Percentiles rank a stretch among this genome's conserved stretches.
These are phyloP conservation scores for Fusarium avenaceum DNA, from an alignment of 2,329 filamentous ascomycete species.

Conservation along the genomic window DNA sequence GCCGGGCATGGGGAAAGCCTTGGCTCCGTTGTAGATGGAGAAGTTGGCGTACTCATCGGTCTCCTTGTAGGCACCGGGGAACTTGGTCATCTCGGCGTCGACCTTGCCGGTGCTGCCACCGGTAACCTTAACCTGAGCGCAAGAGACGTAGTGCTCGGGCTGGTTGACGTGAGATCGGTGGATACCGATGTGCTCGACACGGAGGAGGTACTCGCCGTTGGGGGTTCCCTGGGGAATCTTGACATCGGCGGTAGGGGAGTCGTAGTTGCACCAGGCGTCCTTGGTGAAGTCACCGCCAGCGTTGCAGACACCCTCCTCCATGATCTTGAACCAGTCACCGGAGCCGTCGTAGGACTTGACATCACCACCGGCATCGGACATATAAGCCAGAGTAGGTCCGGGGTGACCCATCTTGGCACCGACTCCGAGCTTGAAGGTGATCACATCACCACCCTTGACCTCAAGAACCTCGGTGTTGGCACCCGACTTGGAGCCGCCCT, in stretches of 20 bases:
- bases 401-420: slow-evolving; percentile 24
- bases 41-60: slow-evolving; percentile 28
- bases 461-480: slow-evolving; percentile 11
- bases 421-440: slow-evolving; percentile 30
- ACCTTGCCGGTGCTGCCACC: slow-evolving; percentile 22
- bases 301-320: slow-evolving; percentile 34
- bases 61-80: slow-evolving; percentile 29
- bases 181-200: slow-evolving; percentile 27
- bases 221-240: slow-evolving; percentile 26
- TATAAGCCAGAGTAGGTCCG: slow-evolving; percentile 31
- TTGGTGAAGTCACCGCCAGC: slow-evolving; percentile 27
- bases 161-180: slow-evolving; percentile 31
- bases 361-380: slow-evolving; percentile 15
- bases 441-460: slow-evolving; percentile 31
- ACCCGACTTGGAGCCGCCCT: slow-evolving; percentile 12
- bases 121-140: slow-evolving; percentile 27
- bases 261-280: slow-evolving; percentile 34
- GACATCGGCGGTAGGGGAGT: slow-evolving; percentile 16
- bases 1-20: slow-evolving; percentile 26
- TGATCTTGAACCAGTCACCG: slow-evolving; percentile 30
- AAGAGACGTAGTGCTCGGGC: slow-evolving; percentile 32
- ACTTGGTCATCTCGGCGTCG: slow-evolving; percentile 30
- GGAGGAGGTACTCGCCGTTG: slow-evolving; percentile 31
- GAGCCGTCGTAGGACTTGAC: slow-evolving; percentile 30
- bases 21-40: slow-evolving; percentile 29